These are phyloP conservation scores for Jimgerdemannia flammicorona DNA, from an alignment of 192 early-diverging fungal genomes.

Conservation along the genomic window DNA sequence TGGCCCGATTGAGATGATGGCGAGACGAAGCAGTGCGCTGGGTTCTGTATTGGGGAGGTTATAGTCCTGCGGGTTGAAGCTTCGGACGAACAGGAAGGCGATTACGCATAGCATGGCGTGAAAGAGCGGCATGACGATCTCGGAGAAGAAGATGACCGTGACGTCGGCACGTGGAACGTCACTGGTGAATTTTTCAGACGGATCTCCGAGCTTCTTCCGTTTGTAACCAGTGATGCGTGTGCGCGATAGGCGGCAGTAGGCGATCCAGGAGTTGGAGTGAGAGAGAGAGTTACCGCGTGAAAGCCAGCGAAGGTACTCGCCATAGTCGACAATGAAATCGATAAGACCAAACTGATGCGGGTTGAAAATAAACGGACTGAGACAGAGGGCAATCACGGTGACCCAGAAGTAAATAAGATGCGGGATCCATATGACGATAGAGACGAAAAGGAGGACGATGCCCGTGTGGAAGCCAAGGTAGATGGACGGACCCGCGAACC, in stretches of 20 bases:
- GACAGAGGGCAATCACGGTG: slow-evolving; percentile 65
- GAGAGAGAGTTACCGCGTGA: slow-evolving; percentile 70
- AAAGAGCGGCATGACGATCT: slow-evolving; percentile 66
- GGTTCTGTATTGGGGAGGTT: slow-evolving; percentile 18
- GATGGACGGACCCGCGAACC: slow-evolving; percentile 74
- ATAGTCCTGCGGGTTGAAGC: slow-evolving; percentile 35
- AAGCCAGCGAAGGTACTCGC: slow-evolving; percentile 76
- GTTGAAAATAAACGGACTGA: slow-evolving; percentile 87
- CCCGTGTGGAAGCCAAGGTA: slow-evolving; percentile 67
- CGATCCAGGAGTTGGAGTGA: slow-evolving; percentile 74
- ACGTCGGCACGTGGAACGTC: slow-evolving; percentile 63
- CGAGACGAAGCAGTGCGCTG: slow-evolving; percentile 47
- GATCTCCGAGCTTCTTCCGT: slow-evolving; percentile 68
- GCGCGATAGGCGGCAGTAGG: slow-evolving; percentile 66
- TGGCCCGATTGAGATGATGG: slow-evolving; percentile 58
- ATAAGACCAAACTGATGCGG: slow-evolving; percentile 80
- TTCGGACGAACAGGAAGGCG: slow-evolving; percentile 60
- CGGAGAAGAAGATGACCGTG: slow-evolving; percentile 66
- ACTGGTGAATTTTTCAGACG: slow-evolving; percentile 50
- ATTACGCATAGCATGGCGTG: slow-evolving; percentile 54
- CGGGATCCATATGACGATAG: slow-evolving; percentile 62
- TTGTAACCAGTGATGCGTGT: slow-evolving; percentile 75
- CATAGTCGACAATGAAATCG: slow-evolving; percentile 80
- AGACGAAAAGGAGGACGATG: slow-evolving; percentile 69
- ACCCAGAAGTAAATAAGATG: slow-evolving; percentile 82